A percentile compares a stretch with the other conserved stretches of the same genome.
Conservation (phyloP, 2,329 filamentous ascomycete species). For the Pseudogymnoascus sp. region DNA sequence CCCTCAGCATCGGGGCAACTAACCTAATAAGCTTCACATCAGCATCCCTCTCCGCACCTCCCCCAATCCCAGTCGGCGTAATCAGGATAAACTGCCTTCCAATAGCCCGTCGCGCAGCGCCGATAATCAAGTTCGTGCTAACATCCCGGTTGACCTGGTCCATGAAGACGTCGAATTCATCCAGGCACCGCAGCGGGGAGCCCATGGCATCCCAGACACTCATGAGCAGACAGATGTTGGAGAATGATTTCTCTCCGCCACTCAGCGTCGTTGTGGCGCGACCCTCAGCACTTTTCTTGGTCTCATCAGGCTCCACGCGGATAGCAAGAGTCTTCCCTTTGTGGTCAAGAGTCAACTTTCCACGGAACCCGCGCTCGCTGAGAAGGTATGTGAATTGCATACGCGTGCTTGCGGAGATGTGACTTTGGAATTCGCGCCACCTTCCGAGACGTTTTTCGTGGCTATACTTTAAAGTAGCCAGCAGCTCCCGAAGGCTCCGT, state of each 20-base stretch:
- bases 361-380: slow-evolving; percentile 81
- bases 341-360: slow-evolving; percentile 73
- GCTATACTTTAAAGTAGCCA: slow-evolving; percentile 44
- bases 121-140: slow-evolving; percentile 88
- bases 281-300: slow-evolving; percentile 58
- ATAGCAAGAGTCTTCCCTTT: slow-evolving; percentile 65
- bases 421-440: slow-evolving; percentile 73
- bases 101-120: slow-evolving; percentile 75
- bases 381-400: slow-evolving; percentile 83
- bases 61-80: slow-evolving; percentile 75
- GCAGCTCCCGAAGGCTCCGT: slow-evolving; percentile 35
- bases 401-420: slow-evolving; percentile 78
- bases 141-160: slow-evolving; percentile 91
- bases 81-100: slow-evolving; percentile 94
- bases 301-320: slow-evolving; percentile 63
- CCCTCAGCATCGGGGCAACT: slow-evolving; percentile 17
- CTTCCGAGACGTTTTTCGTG: slow-evolving; percentile 61
- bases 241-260: slow-evolving; percentile 96
- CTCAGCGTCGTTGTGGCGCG: slow-evolving; percentile 87
- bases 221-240: slow-evolving; percentile 86
- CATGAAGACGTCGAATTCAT: slow-evolving; percentile 99
- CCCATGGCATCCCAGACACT: slow-evolving; percentile 98
- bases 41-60: slow-evolving; percentile 47
- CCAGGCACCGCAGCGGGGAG: slow-evolving; percentile 84
- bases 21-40: slow-evolving; percentile 76